Evolutionary conservation across 371 early-diverging fungal species (phyloP).

Genomic region (Chytridium lagenaria): DNA sequence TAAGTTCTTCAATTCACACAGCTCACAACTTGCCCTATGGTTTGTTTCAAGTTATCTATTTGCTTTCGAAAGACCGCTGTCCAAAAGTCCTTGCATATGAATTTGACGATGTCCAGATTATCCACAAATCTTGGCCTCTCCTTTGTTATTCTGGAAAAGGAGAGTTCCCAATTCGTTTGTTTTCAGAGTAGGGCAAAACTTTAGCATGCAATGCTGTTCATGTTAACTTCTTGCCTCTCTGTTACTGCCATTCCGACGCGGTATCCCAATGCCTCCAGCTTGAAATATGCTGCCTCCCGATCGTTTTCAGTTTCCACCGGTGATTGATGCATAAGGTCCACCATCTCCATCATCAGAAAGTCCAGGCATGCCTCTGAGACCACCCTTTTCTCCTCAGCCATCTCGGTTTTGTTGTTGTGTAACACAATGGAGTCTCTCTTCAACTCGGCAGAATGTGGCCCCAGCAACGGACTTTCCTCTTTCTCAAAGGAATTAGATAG

Average conservation of each 20-base stretch:
- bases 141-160: constrained; percentile 77
- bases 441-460: constrained; percentile 35
- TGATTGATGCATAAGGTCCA: constrained; percentile 66
- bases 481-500: constrained; percentile 24
- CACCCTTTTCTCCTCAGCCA: constrained; percentile 29
- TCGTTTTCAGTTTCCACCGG: constrained; percentile 58
- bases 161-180: too few species aligned
- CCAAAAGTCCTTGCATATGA: constrained; percentile 98
- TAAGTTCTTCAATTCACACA: too few species aligned
- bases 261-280: constrained; percentile 88
- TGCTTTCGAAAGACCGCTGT: constrained; percentile 91
- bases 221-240: constrained; percentile 67
- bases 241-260: constrained; percentile 86
- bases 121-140: constrained; percentile 86
- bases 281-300: constrained; percentile 77
- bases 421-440: not conserved
- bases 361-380: constrained; percentile 63
- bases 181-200: not conserved
- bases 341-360: constrained; percentile 80
- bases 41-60: constrained; percentile 97
- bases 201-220: not conserved
- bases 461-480: constrained; percentile 27
- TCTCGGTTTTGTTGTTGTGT: not conserved
- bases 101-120: constrained; percentile 94
- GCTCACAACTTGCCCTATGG: constrained; percentile 82